Conservation (phyloP, 306 rosid species). For the Alnus glutinosa region DNA sequence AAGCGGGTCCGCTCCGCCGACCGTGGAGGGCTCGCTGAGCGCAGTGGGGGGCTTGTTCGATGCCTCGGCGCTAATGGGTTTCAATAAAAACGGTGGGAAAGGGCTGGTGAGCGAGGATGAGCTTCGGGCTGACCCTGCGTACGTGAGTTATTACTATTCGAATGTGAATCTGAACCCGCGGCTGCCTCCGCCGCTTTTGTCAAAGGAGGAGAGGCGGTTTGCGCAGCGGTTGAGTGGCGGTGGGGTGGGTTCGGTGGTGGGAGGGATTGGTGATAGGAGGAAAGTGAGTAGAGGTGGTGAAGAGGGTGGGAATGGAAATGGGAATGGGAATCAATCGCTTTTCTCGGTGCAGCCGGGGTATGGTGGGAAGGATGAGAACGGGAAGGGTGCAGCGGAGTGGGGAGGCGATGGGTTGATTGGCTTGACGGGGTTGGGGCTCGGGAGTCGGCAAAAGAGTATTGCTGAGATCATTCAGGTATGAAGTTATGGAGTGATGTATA, state of each 20-base stretch:
- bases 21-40: conserved; percentile 75
- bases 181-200: conserved; percentile 81
- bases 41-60: conserved; percentile 66
- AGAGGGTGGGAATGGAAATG: conserved; percentile 33
- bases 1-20: conserved; percentile 96
- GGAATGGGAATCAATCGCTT: conserved; percentile 50
- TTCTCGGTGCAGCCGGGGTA: conserved; percentile 78
- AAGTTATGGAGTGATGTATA: not conserved
- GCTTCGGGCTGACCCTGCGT: conserved; percentile 92
- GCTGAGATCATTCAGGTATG: conserved; percentile 92
- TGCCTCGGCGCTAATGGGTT: conserved; percentile 33
- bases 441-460: conserved; percentile 78
- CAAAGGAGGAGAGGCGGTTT: conserved; percentile 90
- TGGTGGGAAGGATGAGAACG: conserved; percentile 57
- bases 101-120: conserved; percentile 76
- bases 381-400: conserved; percentile 68
- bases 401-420: conserved; percentile 86
- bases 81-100: conserved; percentile 39
- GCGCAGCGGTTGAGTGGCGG: conserved; percentile 74
- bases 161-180: conserved; percentile 86
- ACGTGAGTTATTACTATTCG: conserved; percentile 66
- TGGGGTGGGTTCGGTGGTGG: conserved; percentile 46
- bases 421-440: conserved; percentile 79
- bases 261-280: conserved; percentile 91
- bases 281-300: conserved; percentile 55